Percentiles rank a stretch among this genome's conserved stretches.
These are phyloP conservation scores for Neofusicoccum parvum DNA, from an alignment of 2,329 filamentous ascomycete species.

Conservation along the genomic window DNA sequence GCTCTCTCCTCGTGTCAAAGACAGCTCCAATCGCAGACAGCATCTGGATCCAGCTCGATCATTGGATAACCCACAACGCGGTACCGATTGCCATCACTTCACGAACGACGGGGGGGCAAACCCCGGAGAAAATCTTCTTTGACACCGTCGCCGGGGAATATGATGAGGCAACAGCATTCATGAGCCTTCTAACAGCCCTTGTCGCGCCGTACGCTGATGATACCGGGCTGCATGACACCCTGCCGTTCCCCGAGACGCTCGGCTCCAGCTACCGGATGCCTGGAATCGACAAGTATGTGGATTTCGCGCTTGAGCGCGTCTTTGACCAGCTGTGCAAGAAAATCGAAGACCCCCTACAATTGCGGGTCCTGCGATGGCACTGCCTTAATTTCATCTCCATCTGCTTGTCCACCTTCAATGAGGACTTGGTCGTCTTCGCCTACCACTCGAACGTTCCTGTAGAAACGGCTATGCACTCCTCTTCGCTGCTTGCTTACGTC, in stretches of 20 bases:
- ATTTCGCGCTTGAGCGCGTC: slow-evolving; percentile 82
- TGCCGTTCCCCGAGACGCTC: slow-evolving; percentile 86
- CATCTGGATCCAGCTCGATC: slow-evolving; percentile 81
- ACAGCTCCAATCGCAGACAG: slow-evolving; percentile 65
- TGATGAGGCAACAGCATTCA: slow-evolving; percentile 52
- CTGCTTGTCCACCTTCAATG: slow-evolving; percentile 87
- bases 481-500: slow-evolving; percentile 77
- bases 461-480: slow-evolving; percentile 72
- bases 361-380: slow-evolving; percentile 72
- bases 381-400: slow-evolving; percentile 82
- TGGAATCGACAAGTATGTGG: slow-evolving; percentile 89
- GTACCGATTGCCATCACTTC: slow-evolving; percentile 10
- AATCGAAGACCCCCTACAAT: slow-evolving; percentile 60
- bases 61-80: slow-evolving; percentile 60
- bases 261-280: slow-evolving; percentile 76
- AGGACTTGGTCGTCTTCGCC: slow-evolving; percentile 83
- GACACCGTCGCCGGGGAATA: slow-evolving; percentile 15
- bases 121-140: slow-evolving; percentile 9
- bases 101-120: not conserved
- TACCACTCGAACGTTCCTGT: slow-evolving; percentile 76
- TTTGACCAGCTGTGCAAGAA: slow-evolving; percentile 52
- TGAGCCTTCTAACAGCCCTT: slow-evolving; percentile 73
- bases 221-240: slow-evolving; percentile 66
- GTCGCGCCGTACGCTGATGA: slow-evolving; percentile 66
- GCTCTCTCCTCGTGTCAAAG: slow-evolving; percentile 76